A percentile compares a stretch with the other conserved stretches of the same genome.
Conservation (phyloP, 139 green algal genomes). For the Micromonas commoda region DNA sequence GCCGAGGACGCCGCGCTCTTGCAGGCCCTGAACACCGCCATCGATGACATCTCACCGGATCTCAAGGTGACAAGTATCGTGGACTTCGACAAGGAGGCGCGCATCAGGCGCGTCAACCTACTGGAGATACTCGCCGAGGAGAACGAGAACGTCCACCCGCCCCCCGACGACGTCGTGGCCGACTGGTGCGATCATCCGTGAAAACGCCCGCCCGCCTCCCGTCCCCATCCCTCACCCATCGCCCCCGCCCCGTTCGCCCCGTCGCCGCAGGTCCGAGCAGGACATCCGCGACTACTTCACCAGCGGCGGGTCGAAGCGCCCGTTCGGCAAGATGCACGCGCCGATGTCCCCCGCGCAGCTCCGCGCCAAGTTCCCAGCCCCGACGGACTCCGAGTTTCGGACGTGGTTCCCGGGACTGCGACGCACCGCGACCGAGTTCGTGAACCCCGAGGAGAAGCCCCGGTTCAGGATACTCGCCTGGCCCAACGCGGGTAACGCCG, state of each 20-base stretch:
- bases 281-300: neutral
- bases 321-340: neutral
- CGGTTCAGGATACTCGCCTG: slow-evolving; percentile 61
- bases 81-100: neutral
- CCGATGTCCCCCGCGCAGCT: neutral
- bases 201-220: no score
- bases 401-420: slow-evolving; percentile 53
- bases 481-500: slow-evolving; percentile 63
- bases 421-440: slow-evolving; percentile 27
- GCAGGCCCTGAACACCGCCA: no score
- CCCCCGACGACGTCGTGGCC: neutral
- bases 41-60: no score
- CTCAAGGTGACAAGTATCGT: no score
- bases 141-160: neutral
- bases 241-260: no score
- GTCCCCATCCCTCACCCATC: no score
- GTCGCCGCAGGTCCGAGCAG: neutral
- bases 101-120: neutral
- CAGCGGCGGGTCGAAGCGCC: neutral
- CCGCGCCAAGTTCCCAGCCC: neutral
- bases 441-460: slow-evolving; percentile 29
- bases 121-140: neutral
- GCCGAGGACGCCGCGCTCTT: no score
- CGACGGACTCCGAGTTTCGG: slow-evolving; percentile 31
- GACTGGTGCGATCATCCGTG: neutral